Evolutionary conservation across 1,284 basidiomycete genomes (phyloP).

Genomic region (Anthracocystis walkeri): DNA sequence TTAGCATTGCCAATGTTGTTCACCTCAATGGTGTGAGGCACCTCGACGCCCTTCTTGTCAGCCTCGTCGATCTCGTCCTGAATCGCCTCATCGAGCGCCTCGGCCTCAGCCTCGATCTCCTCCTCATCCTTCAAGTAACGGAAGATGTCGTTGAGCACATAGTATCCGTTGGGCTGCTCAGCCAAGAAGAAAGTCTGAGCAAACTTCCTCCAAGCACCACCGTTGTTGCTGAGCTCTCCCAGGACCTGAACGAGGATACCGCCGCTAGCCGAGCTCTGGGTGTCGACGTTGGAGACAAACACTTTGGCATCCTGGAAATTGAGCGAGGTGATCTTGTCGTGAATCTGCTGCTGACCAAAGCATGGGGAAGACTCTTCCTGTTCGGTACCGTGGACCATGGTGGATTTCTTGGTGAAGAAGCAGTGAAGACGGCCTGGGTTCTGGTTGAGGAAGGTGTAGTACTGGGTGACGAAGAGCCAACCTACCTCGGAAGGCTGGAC

Average conservation of each 20-base stretch:
- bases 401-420: constrained; percentile 98
- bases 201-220: constrained; percentile 92
- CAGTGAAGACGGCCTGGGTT: constrained; percentile 95
- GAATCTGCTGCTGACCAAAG: constrained; percentile 97
- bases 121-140: constrained; percentile 96
- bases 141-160: constrained; percentile 99
- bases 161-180: constrained; percentile 98
- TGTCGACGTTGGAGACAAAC: constrained; percentile 77
- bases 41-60: constrained; percentile 44
- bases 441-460: constrained; percentile 93
- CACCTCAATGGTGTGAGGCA: constrained; percentile 48
- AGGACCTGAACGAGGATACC: constrained; percentile 99
- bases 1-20: constrained; percentile 56
- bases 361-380: constrained; percentile 79
- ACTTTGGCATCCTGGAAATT: constrained; percentile 97
- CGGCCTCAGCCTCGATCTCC: constrained; percentile 73
- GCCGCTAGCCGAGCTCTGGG: constrained; percentile 83
- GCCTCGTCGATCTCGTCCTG: constrained; percentile 50
- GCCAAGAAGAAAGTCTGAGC: constrained; percentile 99
- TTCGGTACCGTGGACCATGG: constrained; percentile 85
- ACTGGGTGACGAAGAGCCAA: constrained; percentile 70
- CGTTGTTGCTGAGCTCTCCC: constrained; percentile 92
- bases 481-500: constrained; percentile 68
- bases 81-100: constrained; percentile 46
- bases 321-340: constrained; percentile 92